A percentile compares a stretch with the other conserved stretches of the same genome.
These are phyloP conservation scores for Cryptococcus amylolentus DNA, from an alignment of 1,284 basidiomycete species.

Conservation along the genomic window DNA sequence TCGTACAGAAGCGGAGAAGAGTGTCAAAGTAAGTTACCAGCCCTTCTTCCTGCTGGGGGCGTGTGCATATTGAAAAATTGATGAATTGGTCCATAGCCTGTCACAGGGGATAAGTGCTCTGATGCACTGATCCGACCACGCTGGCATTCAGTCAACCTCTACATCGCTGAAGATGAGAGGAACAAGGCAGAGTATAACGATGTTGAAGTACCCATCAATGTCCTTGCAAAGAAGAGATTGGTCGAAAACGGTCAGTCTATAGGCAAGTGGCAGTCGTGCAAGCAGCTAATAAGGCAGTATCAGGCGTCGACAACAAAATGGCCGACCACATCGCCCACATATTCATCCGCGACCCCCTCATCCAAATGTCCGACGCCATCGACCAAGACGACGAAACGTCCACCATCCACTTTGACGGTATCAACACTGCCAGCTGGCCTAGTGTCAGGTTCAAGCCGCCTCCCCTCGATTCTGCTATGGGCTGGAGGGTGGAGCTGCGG, in stretches of 20 bases:
- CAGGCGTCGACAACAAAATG: slow-evolving; percentile 84
- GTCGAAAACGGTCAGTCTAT: slow-evolving; percentile 62
- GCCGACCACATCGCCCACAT: slow-evolving; percentile 91
- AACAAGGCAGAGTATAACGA: slow-evolving; percentile 95
- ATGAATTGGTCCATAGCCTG: slow-evolving; percentile 56
- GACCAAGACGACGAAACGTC: slow-evolving; percentile 83
- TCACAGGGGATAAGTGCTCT: slow-evolving; percentile 62
- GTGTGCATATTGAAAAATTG: background rate
- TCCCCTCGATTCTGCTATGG: slow-evolving; percentile 82
- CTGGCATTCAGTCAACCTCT: slow-evolving; percentile 93
- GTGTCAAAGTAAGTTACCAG: slow-evolving; percentile 60
- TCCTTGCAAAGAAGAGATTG: slow-evolving; percentile 67
- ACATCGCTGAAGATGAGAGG: slow-evolving; percentile 80
- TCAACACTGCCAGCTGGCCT: slow-evolving; percentile 99
- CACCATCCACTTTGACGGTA: slow-evolving; percentile 98
- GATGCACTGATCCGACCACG: slow-evolving; percentile 86
- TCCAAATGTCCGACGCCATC: slow-evolving; percentile 90
- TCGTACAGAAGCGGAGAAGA: slow-evolving; percentile 92
- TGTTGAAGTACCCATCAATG: slow-evolving; percentile 73
- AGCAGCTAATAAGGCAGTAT: background rate
- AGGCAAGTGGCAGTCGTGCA: background rate
- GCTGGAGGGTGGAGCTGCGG: slow-evolving; percentile 97
- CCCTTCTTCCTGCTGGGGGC: background rate
- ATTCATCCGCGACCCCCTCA: slow-evolving; percentile 96
- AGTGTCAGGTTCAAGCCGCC: slow-evolving; percentile 98